phyloP scores from a whole-genome alignment of 192 early-diverging fungal genomes.

The Podochytrium sp. region DNA sequence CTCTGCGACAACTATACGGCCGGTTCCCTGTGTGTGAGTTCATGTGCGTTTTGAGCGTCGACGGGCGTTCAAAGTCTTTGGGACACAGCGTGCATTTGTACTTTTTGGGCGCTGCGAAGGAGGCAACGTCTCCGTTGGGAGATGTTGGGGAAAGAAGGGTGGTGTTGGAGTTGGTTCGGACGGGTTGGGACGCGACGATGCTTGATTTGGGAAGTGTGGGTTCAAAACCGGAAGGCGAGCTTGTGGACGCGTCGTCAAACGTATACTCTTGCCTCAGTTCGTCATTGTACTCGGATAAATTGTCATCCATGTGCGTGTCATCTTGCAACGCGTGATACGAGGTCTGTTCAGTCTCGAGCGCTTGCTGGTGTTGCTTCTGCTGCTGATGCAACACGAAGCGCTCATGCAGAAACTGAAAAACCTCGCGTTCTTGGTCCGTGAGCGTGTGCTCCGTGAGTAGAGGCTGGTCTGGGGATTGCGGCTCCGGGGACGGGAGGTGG shows the following conservation, averaged over 20 bases:
- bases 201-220: not conserved
- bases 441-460: not conserved
- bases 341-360: not conserved
- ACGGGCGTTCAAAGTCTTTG: constrained; percentile 43
- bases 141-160: not conserved
- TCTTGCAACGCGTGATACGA: not conserved
- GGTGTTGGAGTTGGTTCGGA: not conserved
- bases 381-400: not conserved
- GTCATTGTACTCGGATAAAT: too few species aligned
- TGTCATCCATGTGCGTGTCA: too few species aligned
- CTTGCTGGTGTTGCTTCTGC: not conserved
- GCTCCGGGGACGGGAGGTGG: too few species aligned
- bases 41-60: constrained; percentile 39
- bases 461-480: too few species aligned
- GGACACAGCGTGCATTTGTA: constrained; percentile 39
- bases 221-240: too few species aligned
- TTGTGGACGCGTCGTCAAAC: not conserved
- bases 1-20: constrained; percentile 27
- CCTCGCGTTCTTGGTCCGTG: not conserved
- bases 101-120: not conserved
- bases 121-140: not conserved
- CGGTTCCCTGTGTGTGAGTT: constrained; percentile 42
- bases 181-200: not conserved
- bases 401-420: not conserved
- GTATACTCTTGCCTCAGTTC: not conserved